Evolutionary conservation across 176 grass and related monocot genomes (phyloP).

Genomic region (Oryza rufipogon): DNA sequence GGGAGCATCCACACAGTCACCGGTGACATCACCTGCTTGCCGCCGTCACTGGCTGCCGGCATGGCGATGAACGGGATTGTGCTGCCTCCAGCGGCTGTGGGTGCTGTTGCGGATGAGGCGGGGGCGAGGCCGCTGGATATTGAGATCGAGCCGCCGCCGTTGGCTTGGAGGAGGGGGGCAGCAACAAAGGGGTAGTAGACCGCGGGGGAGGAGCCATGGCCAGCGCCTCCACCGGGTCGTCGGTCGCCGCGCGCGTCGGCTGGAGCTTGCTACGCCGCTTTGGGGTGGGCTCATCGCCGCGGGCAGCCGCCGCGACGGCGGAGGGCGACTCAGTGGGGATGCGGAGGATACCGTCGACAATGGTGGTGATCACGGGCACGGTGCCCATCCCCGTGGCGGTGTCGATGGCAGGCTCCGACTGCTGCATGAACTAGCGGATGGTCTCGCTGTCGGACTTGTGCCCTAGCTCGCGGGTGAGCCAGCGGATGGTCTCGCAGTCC

Average conservation of each 20-base stretch:
- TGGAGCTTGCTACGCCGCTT: conserved; percentile 83
- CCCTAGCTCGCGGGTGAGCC: conserved; percentile 71
- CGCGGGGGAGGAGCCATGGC: conserved; percentile 1
- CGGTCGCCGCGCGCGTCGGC: conserved; percentile 55
- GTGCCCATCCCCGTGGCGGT: conserved; percentile 86
- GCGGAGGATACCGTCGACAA: conserved; percentile 67
- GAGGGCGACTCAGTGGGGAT: conserved; percentile 61
- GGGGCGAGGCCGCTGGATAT: conserved; percentile 71
- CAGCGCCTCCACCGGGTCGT: neutral
- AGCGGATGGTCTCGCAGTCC: no score
- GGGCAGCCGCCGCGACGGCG: neutral
- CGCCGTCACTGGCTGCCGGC: conserved; percentile 13
- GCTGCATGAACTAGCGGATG: conserved; percentile 86
- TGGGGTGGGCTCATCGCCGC: conserved; percentile 20
- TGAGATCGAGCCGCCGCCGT: conserved; percentile 58
- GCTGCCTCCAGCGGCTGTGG: conserved; percentile 27
- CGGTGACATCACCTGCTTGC: conserved; percentile 40
- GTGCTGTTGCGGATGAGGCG: neutral
- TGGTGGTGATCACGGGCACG: conserved; percentile 72
- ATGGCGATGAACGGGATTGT: conserved; percentile 67
- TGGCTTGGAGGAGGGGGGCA: conserved; percentile 62
- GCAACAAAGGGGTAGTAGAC: conserved; percentile 59
- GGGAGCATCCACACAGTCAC: conserved; percentile 78
- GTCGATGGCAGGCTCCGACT: conserved; percentile 78
- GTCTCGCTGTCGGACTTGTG: conserved; percentile 92